These are phyloP conservation scores for Yamadazyma spencermartinsiae DNA, from an alignment of 1,139 yeast species.

Conservation along the genomic window DNA sequence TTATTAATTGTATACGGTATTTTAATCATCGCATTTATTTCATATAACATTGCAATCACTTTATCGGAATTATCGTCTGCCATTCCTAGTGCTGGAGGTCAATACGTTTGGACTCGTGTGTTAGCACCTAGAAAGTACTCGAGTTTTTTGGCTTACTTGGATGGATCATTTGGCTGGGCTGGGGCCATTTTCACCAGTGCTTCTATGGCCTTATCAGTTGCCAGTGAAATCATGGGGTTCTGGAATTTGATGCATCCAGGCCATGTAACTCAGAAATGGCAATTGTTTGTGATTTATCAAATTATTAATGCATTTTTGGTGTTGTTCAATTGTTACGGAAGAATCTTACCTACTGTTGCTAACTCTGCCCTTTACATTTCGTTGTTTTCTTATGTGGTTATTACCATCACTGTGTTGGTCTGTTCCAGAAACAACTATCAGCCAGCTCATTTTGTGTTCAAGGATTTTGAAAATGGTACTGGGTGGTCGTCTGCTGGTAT, in stretches of 20 bases:
- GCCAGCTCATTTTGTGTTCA: slow-evolving; percentile 59
- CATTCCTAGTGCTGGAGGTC: slow-evolving; percentile 67
- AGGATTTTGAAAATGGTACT: slow-evolving; percentile 60
- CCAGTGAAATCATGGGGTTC: slow-evolving; percentile 54
- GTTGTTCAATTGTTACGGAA: slow-evolving; percentile 58
- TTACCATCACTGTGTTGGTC: slow-evolving; percentile 57
- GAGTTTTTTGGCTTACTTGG: slow-evolving; percentile 46
- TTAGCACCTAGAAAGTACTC: slow-evolving; percentile 51
- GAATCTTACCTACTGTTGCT: slow-evolving; percentile 54
- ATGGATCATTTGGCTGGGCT: slow-evolving; percentile 58
- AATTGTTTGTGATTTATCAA: slow-evolving; percentile 54
- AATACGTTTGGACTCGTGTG: slow-evolving; percentile 61
- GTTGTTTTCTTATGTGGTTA: slow-evolving; percentile 51
- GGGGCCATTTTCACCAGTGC: slow-evolving; percentile 60
- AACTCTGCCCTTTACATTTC: slow-evolving; percentile 56
- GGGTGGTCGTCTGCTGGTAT: slow-evolving; percentile 64
- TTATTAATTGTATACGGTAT: slow-evolving; percentile 66
- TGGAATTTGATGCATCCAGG: slow-evolving; percentile 46
- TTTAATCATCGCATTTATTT: slow-evolving; percentile 53
- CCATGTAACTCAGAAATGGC: slow-evolving; percentile 51
- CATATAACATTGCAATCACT: slow-evolving; percentile 38
- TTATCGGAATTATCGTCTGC: slow-evolving; percentile 51
- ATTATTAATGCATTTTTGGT: slow-evolving; percentile 39
- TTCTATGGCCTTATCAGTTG: slow-evolving; percentile 55
- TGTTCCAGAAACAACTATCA: slow-evolving; percentile 49